Base-by-base conservation (phyloP, 2,329 filamentous ascomycete genomes). In the Aspergillus transmontanensis region DNA sequence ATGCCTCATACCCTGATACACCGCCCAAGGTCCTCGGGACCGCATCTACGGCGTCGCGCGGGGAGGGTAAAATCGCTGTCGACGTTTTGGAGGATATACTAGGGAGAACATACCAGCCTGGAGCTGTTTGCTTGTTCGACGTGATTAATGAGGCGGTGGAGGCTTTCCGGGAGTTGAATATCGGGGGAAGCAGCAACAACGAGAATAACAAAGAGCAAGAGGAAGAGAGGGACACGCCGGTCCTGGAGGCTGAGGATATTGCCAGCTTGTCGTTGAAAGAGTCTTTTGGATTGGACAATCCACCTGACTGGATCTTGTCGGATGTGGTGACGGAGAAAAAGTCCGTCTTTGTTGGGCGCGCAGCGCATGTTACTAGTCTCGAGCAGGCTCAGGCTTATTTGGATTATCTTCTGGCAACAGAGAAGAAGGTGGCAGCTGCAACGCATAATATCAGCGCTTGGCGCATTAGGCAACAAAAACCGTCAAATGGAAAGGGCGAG, bases 401-500 rank as follows among this genome's bases (percentile, higher is more conserved):
- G 1, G 83, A 87, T 50, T 89, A 96, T 75, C 84, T 99, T 1
- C 84, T 97, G 9, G 85, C 89, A 6, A 91, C 88, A 10, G 93
- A 98, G 78, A 93, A 91, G 79, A 93, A 91, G 69, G 89, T 93
- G 41, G 89, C 93, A n/a, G 83, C 85, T 54, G 95, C 95, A 5
- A 93, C 94, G 64, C 95, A 99, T 77, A 98, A 98, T 77, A 97
- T 99, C 74, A 94, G 90, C 23, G 94, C 94, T 1, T 98, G 93
- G 92, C 87, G 95, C 12, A 94, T 98, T 60, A 87, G 86, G 21
- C 72, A 79, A 66, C 71, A 65, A 60, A 72, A 64, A 45, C 51
- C 30, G 34, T 14, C 16, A 30, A 26, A 4, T 55, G 62, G 54
- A 6, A 65, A 59, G 26, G 64, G 61, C 6, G 73, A 78, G 5